These are phyloP conservation scores for Leccinellum rugosiceps DNA, from an alignment of 768 basidiomycete genomes.

Conservation along the genomic window DNA sequence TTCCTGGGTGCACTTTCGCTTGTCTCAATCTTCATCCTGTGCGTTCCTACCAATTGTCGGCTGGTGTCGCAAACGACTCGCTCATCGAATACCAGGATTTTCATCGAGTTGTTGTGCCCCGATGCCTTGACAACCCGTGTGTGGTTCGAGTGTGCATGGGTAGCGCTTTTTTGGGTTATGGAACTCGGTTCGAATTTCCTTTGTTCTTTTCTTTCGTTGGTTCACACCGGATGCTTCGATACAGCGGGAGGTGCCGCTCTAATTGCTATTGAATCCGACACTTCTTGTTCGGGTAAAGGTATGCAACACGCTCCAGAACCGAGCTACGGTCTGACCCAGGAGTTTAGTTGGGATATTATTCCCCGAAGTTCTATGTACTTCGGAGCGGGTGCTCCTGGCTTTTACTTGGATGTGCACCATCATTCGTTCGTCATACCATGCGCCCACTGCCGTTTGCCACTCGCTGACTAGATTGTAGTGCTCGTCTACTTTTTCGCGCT, in stretches of 20 bases:
- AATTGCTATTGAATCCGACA: conserved; percentile 36
- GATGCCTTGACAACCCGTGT: conserved; percentile 55
- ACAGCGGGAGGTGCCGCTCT: conserved; percentile 53
- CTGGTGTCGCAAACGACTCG: neutral
- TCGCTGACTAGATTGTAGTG: conserved; percentile 37
- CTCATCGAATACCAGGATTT: conserved; percentile 38
- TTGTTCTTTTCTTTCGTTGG: neutral
- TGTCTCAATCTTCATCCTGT: conserved; percentile 58
- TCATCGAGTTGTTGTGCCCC: conserved; percentile 53
- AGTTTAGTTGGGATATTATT: neutral
- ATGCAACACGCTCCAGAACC: neutral
- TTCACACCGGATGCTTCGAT: conserved; percentile 4
- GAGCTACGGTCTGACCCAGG: neutral
- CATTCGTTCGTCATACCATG: conserved; percentile 34
- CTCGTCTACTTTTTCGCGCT: conserved; percentile 55
- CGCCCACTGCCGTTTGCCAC: neutral
- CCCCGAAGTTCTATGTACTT: conserved; percentile 38
- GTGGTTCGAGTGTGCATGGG: conserved; percentile 71
- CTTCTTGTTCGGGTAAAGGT: conserved; percentile 36
- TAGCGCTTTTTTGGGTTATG: conserved; percentile 53
- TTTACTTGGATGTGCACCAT: conserved; percentile 55
- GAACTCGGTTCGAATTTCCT: conserved; percentile 49
- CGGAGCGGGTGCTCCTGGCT: conserved; percentile 52
- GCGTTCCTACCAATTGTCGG: conserved; percentile 21
- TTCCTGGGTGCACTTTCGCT: conserved; percentile 60